Percentiles rank a stretch among this genome's conserved stretches.
Evolutionary conservation across 1,284 basidiomycete species (phyloP).

Genomic region (Microbotryomycetes sp.): DNA sequence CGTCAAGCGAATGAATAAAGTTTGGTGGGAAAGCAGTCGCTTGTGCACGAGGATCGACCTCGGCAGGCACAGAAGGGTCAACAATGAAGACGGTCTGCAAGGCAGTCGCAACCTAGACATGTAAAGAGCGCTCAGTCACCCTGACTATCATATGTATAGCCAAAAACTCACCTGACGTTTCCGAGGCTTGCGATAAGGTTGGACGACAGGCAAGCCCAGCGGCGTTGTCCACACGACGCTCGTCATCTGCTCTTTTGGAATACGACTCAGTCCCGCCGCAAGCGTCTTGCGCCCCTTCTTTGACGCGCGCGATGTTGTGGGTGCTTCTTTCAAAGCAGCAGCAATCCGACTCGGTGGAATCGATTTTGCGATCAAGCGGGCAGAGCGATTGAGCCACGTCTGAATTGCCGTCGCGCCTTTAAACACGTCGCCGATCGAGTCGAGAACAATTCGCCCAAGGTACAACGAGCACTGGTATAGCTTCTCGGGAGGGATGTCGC

Average conservation of each 20-base stretch:
- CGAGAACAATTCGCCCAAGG: slow-evolving; percentile 51
- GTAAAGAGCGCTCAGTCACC: neutral
- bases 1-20: slow-evolving; percentile 95
- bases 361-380: slow-evolving; percentile 79
- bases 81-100: slow-evolving; percentile 90
- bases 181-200: slow-evolving; percentile 84
- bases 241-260: slow-evolving; percentile 88
- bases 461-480: slow-evolving; percentile 74
- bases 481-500: slow-evolving; percentile 65
- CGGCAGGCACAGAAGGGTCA: slow-evolving; percentile 71
- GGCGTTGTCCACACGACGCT: slow-evolving; percentile 95
- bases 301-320: slow-evolving; percentile 33
- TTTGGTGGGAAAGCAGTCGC: slow-evolving; percentile 97
- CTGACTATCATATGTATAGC: neutral
- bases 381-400: slow-evolving; percentile 77
- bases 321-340: slow-evolving; percentile 40
- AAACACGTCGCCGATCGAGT: slow-evolving; percentile 87
- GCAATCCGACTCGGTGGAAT: slow-evolving; percentile 69
- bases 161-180: slow-evolving; percentile 54
- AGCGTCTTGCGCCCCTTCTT: slow-evolving; percentile 10
- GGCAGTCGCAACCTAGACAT: slow-evolving; percentile 59
- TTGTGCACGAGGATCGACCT: slow-evolving; percentile 82
- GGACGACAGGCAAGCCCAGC: slow-evolving; percentile 87
- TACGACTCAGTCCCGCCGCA: slow-evolving; percentile 38
- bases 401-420: slow-evolving; percentile 85